Base-by-base conservation (phyloP, 2,329 filamentous ascomycete species). In the Kalmusia sp. region DNA sequence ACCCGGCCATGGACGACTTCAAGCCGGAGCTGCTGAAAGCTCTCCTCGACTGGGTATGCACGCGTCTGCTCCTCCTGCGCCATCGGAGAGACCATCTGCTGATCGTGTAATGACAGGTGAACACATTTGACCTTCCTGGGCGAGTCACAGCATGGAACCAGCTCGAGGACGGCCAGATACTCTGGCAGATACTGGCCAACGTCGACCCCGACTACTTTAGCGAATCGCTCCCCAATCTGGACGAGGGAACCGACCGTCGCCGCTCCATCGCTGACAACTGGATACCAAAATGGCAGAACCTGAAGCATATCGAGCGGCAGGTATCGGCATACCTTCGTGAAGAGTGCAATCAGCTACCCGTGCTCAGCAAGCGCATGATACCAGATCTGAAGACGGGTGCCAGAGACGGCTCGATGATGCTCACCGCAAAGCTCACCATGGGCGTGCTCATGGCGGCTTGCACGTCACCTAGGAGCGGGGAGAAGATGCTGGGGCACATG, bases 251-350 rank as follows among this genome's bases (percentile, higher is more conserved):
- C 44, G 69, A 77, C 52, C 71, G 76, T 43, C 74, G 72, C 40
- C 65, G 73, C n/a, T 69, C 69, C 25, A 47, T 54, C 6, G 45
- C 55, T 6, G 76, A 77, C 58, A 78, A 79, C 56, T 82, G 79
- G 79, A 81, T 80, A 44, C 75, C 77, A 40, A 72, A 76, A 73
- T 81, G 79, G 79, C 79, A 82, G 72, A 82, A 82, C 58, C 64
- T 82, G 52, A 82, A 82, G 65, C 76, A 80, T 57, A 74, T 82
- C 58, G 78, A 81, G 62, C 76, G 78, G 34, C 70, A 76, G 59
- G 73, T 80, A 49, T 77, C 77, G 22, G 75, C 77, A 22, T 82
- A 81, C 66, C 78, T 81, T 49, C 73, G 79, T 15, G 79, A 81
- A 52, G 75, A 76, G 55, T 73, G 73, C 64, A 68, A 67, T 51